A percentile compares a stretch with the other conserved stretches of the same genome.
These are phyloP conservation scores for Cladosporium halotolerans DNA, from an alignment of 2,329 filamentous ascomycete genomes.

Conservation along the genomic window DNA sequence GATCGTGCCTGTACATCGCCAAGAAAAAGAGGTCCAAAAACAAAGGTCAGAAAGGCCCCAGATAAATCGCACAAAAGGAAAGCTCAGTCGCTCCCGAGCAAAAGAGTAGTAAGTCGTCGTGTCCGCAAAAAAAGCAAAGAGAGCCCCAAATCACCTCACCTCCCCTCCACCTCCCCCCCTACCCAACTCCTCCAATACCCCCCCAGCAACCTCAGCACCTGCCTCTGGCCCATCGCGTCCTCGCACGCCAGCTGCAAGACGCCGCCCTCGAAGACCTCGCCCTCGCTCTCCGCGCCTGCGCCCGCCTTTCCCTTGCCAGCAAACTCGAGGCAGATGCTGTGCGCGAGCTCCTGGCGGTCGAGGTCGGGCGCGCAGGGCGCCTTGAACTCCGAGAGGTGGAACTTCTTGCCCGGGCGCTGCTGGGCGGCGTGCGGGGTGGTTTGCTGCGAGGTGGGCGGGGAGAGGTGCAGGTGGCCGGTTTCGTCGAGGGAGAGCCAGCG, in stretches of 20 bases:
- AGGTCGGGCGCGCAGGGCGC: constrained; percentile 77
- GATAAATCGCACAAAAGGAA: too few species aligned
- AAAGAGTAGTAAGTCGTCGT: too few species aligned
- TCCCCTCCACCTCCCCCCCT: not conserved
- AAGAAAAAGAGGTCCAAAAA: too few species aligned
- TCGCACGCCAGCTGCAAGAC: constrained; percentile 59
- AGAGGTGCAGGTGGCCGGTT: constrained; percentile 75
- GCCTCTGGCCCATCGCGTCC: constrained; percentile 47
- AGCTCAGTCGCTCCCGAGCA: too few species aligned
- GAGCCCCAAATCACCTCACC: not conserved
- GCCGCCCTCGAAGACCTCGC: constrained; percentile 35
- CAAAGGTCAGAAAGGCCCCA: too few species aligned
- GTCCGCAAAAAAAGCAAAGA: too few species aligned
- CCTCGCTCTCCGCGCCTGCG: constrained; percentile 30
- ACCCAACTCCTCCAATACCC: constrained; percentile 27
- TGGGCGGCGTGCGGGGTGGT: constrained; percentile 18
- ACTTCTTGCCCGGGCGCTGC: constrained; percentile 49
- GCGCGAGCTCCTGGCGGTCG: constrained; percentile 85
- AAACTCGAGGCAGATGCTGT: constrained; percentile 66
- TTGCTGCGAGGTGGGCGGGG: constrained; percentile 54
- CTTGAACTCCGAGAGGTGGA: constrained; percentile 79
- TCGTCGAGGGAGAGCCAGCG: constrained; percentile 80
- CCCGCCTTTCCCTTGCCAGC: constrained; percentile 17
- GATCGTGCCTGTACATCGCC: too few species aligned
- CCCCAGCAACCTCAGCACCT: constrained; percentile 37